A percentile compares a stretch with the other conserved stretches of the same genome.
Conservation (phyloP, 345 rosid species). For the Rhodamnia argentea region DNA sequence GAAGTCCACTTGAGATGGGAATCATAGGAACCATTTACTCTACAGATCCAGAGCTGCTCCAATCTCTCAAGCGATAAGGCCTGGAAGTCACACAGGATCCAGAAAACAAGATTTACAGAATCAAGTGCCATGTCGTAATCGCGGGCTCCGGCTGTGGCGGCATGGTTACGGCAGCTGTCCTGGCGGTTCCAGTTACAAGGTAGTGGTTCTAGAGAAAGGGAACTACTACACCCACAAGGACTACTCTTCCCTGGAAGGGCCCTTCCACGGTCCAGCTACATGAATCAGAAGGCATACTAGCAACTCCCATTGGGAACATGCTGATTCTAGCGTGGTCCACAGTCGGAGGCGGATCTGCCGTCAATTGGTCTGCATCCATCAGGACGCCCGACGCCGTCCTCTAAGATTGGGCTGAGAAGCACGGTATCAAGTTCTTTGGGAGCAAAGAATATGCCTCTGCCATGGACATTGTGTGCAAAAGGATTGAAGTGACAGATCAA, state of each 20-base stretch:
- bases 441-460: conserved; percentile 42
- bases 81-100: conserved; percentile 26
- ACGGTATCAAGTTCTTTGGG: conserved; percentile 31
- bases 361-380: conserved; percentile 88
- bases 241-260: conserved; percentile 57
- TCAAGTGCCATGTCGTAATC: conserved; percentile 68
- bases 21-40: conserved; percentile 39
- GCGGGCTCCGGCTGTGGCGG: conserved; percentile 95
- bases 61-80: conserved; percentile 46
- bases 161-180: conserved; percentile 76
- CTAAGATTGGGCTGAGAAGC: conserved; percentile 57
- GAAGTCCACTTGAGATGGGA: conserved; percentile 71
- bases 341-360: conserved; percentile 88
- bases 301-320: conserved; percentile 22
- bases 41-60: conserved; percentile 26
- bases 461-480: conserved; percentile 57
- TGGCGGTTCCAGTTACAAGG: conserved; percentile 64
- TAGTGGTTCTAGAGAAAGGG: conserved; percentile 76
- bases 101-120: conserved; percentile 12
- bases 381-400: conserved; percentile 56
- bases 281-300: conserved; percentile 57
- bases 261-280: conserved; percentile 39
- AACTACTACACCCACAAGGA: conserved; percentile 44
- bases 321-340: conserved; percentile 63
- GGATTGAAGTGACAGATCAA: conserved; percentile 58